A percentile compares a stretch with the other conserved stretches of the same genome.
These are phyloP conservation scores for Neckera pumila DNA, from an alignment of 225 moss, liverwort and hornwort species.

Conservation along the genomic window DNA sequence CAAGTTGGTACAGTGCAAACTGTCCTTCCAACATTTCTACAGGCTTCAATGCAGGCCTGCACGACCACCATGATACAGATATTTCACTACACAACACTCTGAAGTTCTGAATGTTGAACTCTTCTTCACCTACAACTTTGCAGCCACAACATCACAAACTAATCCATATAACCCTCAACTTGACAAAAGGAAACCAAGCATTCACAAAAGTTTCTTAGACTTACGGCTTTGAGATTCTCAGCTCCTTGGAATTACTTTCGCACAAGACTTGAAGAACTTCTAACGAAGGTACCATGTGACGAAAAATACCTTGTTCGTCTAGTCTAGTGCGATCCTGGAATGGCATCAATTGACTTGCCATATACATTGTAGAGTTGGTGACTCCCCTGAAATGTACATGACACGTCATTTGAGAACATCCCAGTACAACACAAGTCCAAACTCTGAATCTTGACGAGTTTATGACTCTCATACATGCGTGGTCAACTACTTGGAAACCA, in stretches of 20 bases:
- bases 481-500: neutral
- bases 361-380: neutral
- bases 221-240: neutral
- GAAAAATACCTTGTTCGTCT: neutral
- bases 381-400: neutral
- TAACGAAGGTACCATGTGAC: neutral
- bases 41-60: neutral
- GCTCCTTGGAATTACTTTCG: too few species aligned
- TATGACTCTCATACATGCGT: neutral
- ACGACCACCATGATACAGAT: neutral
- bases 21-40: neutral
- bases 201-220: too few species aligned
- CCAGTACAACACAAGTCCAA: neutral
- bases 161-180: too few species aligned
- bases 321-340: neutral
- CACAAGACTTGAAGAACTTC: neutral
- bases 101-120: neutral
- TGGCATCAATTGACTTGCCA: neutral
- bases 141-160: neutral
- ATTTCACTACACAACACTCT: neutral
- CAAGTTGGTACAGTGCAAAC: too few species aligned
- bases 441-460: neutral
- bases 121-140: neutral
- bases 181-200: neutral
- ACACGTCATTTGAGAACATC: neutral